Conservation (phyloP, 2,329 filamentous ascomycete genomes). For the Pleurostoma richardsiae region DNA sequence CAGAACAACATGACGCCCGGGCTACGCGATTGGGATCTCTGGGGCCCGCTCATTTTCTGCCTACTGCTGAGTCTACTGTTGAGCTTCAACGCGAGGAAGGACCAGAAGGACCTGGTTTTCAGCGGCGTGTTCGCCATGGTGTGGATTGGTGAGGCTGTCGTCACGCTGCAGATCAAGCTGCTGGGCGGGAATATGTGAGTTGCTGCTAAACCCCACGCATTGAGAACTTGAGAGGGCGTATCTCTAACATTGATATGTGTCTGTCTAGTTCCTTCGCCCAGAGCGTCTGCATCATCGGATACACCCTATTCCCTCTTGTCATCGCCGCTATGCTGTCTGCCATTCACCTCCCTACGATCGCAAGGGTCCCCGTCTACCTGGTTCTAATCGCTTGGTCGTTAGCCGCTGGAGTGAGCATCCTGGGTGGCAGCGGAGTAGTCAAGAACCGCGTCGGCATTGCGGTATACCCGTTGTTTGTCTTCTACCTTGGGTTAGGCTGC, state of each 20-base stretch:
- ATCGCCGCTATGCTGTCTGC: conserved; percentile 88
- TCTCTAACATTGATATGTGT: background rate
- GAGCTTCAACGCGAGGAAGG: conserved; percentile 70
- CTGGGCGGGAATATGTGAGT: conserved; percentile 93
- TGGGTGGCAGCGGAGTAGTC: conserved; percentile 91
- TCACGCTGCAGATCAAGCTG: conserved; percentile 97
- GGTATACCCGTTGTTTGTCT: conserved; percentile 91
- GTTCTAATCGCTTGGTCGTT: conserved; percentile 88
- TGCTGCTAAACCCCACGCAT: no score
- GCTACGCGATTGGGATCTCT: conserved; percentile 94
- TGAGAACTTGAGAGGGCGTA: no score
- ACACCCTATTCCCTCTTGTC: conserved; percentile 94
- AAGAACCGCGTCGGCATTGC: conserved; percentile 92
- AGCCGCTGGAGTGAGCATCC: conserved; percentile 90
- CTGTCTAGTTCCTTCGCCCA: conserved; percentile 84
- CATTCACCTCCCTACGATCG: conserved; percentile 70
- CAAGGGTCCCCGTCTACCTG: conserved; percentile 85
- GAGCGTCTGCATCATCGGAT: conserved; percentile 95
- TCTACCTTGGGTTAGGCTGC: conserved; percentile 89
- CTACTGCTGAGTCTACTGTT: conserved; percentile 82
- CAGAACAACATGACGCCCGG: conserved; percentile 80
- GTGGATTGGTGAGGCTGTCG: conserved; percentile 93
- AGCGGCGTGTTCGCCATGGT: conserved; percentile 95
- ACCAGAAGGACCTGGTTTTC: conserved; percentile 86
- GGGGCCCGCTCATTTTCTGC: conserved; percentile 95